Evolutionary conservation across 306 rosid species (phyloP).

Genomic region (Corylus avellana): DNA sequence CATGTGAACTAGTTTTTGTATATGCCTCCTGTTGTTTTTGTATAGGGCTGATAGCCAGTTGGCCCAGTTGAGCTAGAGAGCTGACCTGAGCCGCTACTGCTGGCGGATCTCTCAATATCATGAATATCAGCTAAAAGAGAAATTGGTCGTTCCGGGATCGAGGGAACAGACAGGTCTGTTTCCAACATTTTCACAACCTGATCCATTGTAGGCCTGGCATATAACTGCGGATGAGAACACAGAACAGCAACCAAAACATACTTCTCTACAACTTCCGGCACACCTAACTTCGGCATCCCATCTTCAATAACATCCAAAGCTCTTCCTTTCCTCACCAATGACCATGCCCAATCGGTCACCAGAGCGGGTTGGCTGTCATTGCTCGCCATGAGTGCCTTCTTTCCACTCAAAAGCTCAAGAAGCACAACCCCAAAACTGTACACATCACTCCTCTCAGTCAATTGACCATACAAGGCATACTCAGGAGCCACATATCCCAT

Average conservation of each 20-base stretch:
- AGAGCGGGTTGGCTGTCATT: conserved; percentile 58
- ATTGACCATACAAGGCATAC: conserved; percentile 90
- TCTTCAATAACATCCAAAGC: conserved; percentile 79
- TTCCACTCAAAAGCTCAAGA: conserved; percentile 94
- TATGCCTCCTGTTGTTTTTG: background rate
- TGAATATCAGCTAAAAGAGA: conserved; percentile 65
- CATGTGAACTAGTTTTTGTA: too few species aligned
- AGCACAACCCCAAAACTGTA: conserved; percentile 85
- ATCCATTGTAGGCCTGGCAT: conserved; percentile 98
- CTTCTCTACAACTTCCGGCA: conserved; percentile 72
- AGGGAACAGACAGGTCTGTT: conserved; percentile 72
- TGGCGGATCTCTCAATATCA: conserved; percentile 69
- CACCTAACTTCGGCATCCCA: conserved; percentile 64
- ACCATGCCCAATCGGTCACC: conserved; percentile 91
- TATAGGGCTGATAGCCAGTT: conserved; percentile 57
- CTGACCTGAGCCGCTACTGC: conserved; percentile 58
- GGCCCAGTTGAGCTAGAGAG: conserved; percentile 40
- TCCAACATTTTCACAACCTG: conserved; percentile 95
- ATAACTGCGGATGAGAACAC: conserved; percentile 90
- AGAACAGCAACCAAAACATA: conserved; percentile 77
- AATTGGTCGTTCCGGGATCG: conserved; percentile 74
- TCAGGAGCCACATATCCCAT: conserved; percentile 98
- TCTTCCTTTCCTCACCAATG: conserved; percentile 65
- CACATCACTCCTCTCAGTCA: conserved; percentile 90
- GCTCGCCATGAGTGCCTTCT: conserved; percentile 62